Evolutionary conservation across 352 stramenopile species (phyloP).

Genomic region (Phytophthora palmivora): DNA sequence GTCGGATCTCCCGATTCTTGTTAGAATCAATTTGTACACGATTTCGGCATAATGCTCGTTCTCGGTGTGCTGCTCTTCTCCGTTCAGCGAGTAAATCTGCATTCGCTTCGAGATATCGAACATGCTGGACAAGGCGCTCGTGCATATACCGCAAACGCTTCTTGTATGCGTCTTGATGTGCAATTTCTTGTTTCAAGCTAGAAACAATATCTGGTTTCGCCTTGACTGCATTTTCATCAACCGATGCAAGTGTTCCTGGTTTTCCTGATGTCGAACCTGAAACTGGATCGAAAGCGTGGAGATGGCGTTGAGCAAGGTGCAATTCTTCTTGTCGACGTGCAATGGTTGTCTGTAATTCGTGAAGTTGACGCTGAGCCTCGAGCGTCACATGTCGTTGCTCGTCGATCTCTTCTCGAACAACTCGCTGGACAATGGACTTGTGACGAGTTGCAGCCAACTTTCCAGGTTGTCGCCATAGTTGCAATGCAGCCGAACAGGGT

Average conservation of each 20-base stretch:
- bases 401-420: constrained; percentile 67
- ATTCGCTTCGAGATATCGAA: constrained; percentile 49
- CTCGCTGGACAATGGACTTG: constrained; percentile 37
- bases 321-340: constrained; percentile 47
- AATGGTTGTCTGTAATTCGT: constrained; percentile 47
- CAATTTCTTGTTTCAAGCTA: constrained; percentile 51
- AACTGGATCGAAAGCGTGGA: constrained; percentile 35
- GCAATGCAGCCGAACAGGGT: constrained; percentile 18
- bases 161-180: constrained; percentile 60
- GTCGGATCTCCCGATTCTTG: constrained; percentile 36
- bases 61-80: constrained; percentile 26
- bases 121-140: constrained; percentile 45
- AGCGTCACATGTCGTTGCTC: constrained; percentile 55
- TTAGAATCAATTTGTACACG: constrained; percentile 49
- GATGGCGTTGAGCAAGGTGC: constrained; percentile 43
- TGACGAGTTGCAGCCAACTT: constrained; percentile 12
- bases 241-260: constrained; percentile 8
- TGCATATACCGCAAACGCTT: constrained; percentile 59
- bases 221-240: constrained; percentile 10
- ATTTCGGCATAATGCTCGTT: constrained; percentile 45
- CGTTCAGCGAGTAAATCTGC: constrained; percentile 41
- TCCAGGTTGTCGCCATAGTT: constrained; percentile 33
- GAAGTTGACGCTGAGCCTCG: constrained; percentile 51
- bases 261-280: constrained; percentile 7
- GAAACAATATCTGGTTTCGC: constrained; percentile 7